Conservation (phyloP, 2,329 filamentous ascomycete species). For the Verticillium zaregamsianum region DNA sequence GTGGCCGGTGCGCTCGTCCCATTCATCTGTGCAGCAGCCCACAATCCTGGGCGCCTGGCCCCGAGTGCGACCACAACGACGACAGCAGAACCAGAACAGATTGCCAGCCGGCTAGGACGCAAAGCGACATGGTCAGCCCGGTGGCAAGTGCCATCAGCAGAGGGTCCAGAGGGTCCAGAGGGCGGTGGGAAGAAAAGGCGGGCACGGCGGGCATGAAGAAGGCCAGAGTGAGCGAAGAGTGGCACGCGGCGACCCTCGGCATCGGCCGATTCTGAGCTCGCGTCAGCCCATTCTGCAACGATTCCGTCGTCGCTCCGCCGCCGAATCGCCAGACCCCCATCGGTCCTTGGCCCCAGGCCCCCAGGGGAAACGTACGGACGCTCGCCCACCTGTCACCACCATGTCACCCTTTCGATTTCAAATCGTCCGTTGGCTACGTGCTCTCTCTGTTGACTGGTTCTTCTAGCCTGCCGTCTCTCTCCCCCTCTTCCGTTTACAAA, state of each 20-base stretch:
- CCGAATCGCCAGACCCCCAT: conserved; percentile 25
- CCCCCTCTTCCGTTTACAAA: not conserved
- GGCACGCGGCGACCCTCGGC: conserved; percentile 14
- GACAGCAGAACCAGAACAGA: not conserved
- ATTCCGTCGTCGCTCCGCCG: conserved; percentile 23
- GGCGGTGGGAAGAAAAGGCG: not conserved
- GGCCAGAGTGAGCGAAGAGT: not conserved
- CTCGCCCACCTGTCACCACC: conserved; percentile 7
- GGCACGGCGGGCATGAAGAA: not conserved
- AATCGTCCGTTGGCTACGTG: conserved; percentile 6
- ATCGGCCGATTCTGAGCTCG: conserved; percentile 29
- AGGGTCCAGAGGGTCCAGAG: not conserved
- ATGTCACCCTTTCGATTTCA: conserved; percentile 12
- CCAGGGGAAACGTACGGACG: not conserved
- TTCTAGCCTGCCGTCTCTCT: not conserved
- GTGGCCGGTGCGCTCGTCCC: not conserved
- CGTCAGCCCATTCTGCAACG: conserved; percentile 26
- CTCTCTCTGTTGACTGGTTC: not conserved
- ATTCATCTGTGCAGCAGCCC: not conserved
- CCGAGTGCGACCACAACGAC: not conserved
- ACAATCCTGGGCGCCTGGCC: not conserved
- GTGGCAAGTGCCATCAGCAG: not conserved
- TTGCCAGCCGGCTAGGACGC: not conserved
- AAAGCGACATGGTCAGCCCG: not conserved
- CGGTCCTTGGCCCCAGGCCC: conserved; percentile 11